phyloP scores from a whole-genome alignment of 176 grass and related monocot species.

The Carex cristatella region DNA sequence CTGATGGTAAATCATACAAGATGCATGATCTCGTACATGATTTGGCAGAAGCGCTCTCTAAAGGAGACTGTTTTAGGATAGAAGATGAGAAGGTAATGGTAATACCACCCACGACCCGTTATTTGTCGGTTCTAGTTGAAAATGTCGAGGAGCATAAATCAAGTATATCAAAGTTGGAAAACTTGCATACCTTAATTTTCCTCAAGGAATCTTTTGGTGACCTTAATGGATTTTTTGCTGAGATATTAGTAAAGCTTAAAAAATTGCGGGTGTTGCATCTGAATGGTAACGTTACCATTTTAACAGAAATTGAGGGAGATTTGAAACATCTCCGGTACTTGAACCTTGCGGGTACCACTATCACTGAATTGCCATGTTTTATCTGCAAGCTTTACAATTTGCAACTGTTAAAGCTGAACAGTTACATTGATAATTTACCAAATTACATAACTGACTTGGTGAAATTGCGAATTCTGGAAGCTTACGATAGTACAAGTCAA shows the following conservation, averaged over 20 bases:
- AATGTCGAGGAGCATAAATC: background rate
- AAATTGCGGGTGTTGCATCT: slow-evolving; percentile 14
- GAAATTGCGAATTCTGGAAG: slow-evolving; percentile 1
- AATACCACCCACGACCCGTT: slow-evolving; percentile 10
- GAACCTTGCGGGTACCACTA: background rate
- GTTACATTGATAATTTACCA: background rate
- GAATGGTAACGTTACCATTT: background rate
- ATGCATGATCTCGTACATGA: slow-evolving; percentile 32
- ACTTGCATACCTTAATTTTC: slow-evolving; percentile 16
- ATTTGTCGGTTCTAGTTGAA: slow-evolving; percentile 9
- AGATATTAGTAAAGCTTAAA: background rate
- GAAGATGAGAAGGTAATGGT: background rate
- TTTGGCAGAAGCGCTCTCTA: slow-evolving; percentile 20
- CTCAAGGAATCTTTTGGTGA: background rate
- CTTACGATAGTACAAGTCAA: background rate
- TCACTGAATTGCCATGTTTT: slow-evolving; percentile 10
- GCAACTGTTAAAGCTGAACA: slow-evolving; percentile 6
- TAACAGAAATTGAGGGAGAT: slow-evolving; percentile 6
- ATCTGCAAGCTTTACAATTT: slow-evolving; percentile 27
- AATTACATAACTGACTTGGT: slow-evolving; percentile 9
- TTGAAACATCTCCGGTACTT: slow-evolving; percentile 14
- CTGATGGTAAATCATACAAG: slow-evolving; percentile 4
- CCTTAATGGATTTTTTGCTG: background rate
- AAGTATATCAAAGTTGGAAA: slow-evolving; percentile 1
- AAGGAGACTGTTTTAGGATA: slow-evolving; percentile 16